These are phyloP conservation scores for Tardiomyces digboiensis DNA, from an alignment of 1,139 yeast genomes.

Conservation along the genomic window DNA sequence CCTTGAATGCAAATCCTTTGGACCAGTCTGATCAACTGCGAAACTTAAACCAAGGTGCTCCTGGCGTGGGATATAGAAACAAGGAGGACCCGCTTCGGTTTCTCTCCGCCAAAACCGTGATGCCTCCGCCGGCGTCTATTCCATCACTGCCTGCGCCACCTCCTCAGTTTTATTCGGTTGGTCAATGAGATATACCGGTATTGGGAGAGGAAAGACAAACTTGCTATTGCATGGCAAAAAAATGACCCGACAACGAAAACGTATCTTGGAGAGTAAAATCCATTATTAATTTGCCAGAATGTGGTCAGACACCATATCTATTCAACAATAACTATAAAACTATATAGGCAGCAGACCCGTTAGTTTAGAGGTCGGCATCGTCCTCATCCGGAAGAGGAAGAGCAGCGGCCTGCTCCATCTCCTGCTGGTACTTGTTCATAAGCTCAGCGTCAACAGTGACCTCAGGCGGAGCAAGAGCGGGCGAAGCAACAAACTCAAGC, in stretches of 20 bases:
- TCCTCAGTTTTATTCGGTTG: slow-evolving; percentile 9
- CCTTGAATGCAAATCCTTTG: slow-evolving; percentile 7
- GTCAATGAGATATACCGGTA: no score
- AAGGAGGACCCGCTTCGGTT: slow-evolving; percentile 5
- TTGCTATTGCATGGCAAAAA: no score
- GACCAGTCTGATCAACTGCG: slow-evolving; percentile 14
- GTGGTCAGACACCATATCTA: no score
- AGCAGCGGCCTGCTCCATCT: slow-evolving; percentile 99
- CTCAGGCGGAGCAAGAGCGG: slow-evolving; percentile 99
- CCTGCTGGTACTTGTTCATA: slow-evolving; percentile 98
- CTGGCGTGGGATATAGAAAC: slow-evolving; percentile 13
- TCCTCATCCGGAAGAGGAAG: slow-evolving; percentile 99
- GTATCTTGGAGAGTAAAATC: no score
- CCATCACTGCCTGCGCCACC: slow-evolving; percentile 18
- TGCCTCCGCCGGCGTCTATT: slow-evolving; percentile 16
- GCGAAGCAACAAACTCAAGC: slow-evolving; percentile 97
- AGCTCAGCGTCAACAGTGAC: slow-evolving; percentile 93
- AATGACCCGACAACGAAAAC: no score
- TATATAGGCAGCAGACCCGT: no score
- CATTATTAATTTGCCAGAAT: no score
- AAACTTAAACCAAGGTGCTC: slow-evolving; percentile 10
- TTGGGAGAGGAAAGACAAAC: no score
- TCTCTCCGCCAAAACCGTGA: slow-evolving; percentile 4
- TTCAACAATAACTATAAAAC: background rate
- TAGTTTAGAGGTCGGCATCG: slow-evolving; percentile 89